Evolutionary conservation across 768 basidiomycete species (phyloP), one percentile per base, ranked within the genome.

Genomic region (Boletus fagicola): DNA sequence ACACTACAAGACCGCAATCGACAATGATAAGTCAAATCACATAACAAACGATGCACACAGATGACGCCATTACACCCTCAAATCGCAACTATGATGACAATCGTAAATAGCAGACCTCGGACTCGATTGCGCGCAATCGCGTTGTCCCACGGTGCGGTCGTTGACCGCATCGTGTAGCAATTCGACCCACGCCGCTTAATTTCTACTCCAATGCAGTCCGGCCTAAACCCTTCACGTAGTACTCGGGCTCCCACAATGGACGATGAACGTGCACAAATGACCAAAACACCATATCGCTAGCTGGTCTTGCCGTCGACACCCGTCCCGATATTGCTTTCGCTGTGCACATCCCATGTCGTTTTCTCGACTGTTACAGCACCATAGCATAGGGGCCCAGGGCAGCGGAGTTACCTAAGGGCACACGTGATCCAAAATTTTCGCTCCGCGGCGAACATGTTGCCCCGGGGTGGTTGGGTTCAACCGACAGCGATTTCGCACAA

Each of bases 1-100:
- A 66, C 65, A 66, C 65, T 66, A 66, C 65, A 66, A 54, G 56
- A 67, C 65, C 65, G 24, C 30, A 16, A 5, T 5, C 0, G 0
- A 13, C 1, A 9, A 2, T 5, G 10, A 8, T 18, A 11, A 8
- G 5, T 5, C 6, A 0, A 2, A 30, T n/a, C 2, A 28, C 18
- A 26, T n/a, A 40, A 20, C n/a, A 40, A 36, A 16, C 6, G 33
- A 35, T 35, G 5, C 33, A 13, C 33, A 31, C 31, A 2, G 11
- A 31, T 5, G 13, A 3, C 6, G n/a, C n/a, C n/a, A n/a, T n/a
- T n/a, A 28, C 10, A 31, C 31, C 2, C 31, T 31, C 11, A 31
- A 31, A 31, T 31, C 31, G 31, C 31, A 31, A 11, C 11, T 10
- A 31, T 2, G 31, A 11, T 31, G 10, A 31, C 31, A 11, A 31